These are phyloP conservation scores for Musa itinerans DNA, from an alignment of 176 grass and related monocot species.

Conservation along the genomic window DNA sequence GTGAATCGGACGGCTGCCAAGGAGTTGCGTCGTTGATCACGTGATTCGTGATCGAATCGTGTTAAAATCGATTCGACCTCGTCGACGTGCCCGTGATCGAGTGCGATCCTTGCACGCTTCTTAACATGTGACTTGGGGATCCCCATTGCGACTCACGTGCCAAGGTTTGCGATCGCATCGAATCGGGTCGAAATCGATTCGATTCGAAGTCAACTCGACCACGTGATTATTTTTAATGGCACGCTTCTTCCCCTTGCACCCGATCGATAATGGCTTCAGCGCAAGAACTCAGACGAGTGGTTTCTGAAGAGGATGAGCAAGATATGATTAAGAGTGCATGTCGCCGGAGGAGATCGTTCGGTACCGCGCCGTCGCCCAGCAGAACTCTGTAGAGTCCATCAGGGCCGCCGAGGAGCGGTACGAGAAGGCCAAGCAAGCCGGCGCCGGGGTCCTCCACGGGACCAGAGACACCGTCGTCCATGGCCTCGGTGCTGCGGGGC, in stretches of 20 bases:
- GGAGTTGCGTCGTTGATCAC: too few relatives aligned
- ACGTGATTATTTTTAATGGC: too few relatives aligned
- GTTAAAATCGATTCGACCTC: too few relatives aligned
- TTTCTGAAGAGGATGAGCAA: not conserved
- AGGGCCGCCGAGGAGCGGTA: constrained; percentile 54
- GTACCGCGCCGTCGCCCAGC: constrained; percentile 54
- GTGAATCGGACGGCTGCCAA: too few relatives aligned
- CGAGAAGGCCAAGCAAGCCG: constrained; percentile 37
- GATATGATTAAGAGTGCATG: constrained; percentile 1
- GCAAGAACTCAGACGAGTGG: not conserved
- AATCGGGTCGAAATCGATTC: too few relatives aligned
- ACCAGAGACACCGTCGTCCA: constrained; percentile 16
- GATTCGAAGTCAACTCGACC: too few relatives aligned
- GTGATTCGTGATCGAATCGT: too few relatives aligned
- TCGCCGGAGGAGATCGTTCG: constrained; percentile 52
- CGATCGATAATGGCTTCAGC: not conserved
- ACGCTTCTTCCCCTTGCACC: not conserved
- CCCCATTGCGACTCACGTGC: too few relatives aligned
- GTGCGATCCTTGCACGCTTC: too few relatives aligned
- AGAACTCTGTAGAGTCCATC: constrained; percentile 62
- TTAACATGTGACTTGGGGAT: too few relatives aligned
- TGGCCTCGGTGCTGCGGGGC: constrained; percentile 18
- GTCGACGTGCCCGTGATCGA: too few relatives aligned
- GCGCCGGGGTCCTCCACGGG: not conserved
- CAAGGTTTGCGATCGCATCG: too few relatives aligned